phyloP scores from a whole-genome alignment of 1,284 basidiomycete genomes.

The Apiotrichum gracile region DNA sequence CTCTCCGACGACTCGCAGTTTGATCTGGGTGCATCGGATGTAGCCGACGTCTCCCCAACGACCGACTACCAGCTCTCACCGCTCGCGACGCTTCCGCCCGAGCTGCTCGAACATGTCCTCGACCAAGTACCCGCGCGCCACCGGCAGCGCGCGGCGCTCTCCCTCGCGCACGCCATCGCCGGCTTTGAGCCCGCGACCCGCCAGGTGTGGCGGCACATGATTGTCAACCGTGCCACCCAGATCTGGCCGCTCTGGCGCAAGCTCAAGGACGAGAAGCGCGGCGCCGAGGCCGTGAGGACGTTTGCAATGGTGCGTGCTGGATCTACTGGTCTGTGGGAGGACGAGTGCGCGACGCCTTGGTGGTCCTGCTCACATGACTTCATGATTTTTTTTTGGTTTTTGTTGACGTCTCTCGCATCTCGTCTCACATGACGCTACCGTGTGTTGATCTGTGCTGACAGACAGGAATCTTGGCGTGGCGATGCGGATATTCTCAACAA shows the following conservation, averaged over 20 bases:
- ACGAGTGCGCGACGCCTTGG: neutral
- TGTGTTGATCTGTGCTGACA: neutral
- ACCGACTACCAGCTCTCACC: neutral
- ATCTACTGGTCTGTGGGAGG: neutral
- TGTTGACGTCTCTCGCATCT: neutral
- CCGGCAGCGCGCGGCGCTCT: slow-evolving; percentile 38
- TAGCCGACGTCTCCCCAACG: neutral
- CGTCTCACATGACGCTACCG: neutral
- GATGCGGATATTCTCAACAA: slow-evolving; percentile 48
- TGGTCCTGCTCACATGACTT: neutral
- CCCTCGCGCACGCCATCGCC: slow-evolving; percentile 27
- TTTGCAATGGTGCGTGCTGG: slow-evolving; percentile 20
- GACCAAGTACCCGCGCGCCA: slow-evolving; percentile 31
- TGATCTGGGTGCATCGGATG: neutral
- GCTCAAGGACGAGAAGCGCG: slow-evolving; percentile 21
- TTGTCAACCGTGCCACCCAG: slow-evolving; percentile 26
- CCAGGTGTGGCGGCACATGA: slow-evolving; percentile 41
- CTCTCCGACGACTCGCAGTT: neutral
- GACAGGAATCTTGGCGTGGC: slow-evolving; percentile 42
- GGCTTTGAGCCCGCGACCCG: slow-evolving; percentile 20
- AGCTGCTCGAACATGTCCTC: slow-evolving; percentile 42
- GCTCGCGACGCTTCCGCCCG: slow-evolving; percentile 37
- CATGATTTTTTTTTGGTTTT: neutral
- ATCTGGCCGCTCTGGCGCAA: slow-evolving; percentile 33
- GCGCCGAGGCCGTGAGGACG: slow-evolving; percentile 19